phyloP scores from a whole-genome alignment of 2,329 filamentous ascomycete genomes.

The Gaeumannomyces tritici region DNA sequence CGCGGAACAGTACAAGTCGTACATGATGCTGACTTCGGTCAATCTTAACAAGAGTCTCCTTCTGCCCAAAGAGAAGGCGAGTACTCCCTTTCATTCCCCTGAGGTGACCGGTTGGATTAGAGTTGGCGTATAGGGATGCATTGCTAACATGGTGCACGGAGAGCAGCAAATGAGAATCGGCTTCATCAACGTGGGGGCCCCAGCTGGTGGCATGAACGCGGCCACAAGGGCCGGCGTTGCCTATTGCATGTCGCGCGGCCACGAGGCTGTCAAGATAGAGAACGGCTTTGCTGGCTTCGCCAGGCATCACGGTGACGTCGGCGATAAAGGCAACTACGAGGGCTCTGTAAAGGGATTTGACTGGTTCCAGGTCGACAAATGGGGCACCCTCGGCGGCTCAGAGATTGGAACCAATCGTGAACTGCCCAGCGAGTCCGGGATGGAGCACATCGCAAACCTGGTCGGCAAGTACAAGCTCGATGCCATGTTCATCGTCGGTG shows the following conservation, averaged over 20 bases:
- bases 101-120: not conserved
- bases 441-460: constrained; percentile 71
- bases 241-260: constrained; percentile 86
- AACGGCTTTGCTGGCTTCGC: constrained; percentile 94
- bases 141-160: not conserved
- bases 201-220: constrained; percentile 96
- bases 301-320: constrained; percentile 71
- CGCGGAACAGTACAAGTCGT: constrained; percentile 82
- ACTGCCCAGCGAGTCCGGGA: constrained; percentile 74
- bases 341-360: constrained; percentile 77
- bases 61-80: constrained; percentile 61
- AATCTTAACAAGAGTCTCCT: constrained; percentile 56
- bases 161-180: constrained; percentile 77
- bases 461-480: constrained; percentile 85
- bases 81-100: constrained; percentile 13
- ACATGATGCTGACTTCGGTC: constrained; percentile 81
- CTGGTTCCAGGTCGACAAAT: constrained; percentile 91
- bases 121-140: not conserved
- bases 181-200: constrained; percentile 93
- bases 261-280: constrained; percentile 85
- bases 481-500: constrained; percentile 83
- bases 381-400: constrained; percentile 93
- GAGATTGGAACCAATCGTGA: constrained; percentile 97
- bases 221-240: constrained; percentile 88
- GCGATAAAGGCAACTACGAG: constrained; percentile 41